Percentiles rank a stretch among this genome's conserved stretches.
phyloP scores from a whole-genome alignment of 2,329 filamentous ascomycete genomes.

The Magnaporthiopsis incrustans region DNA sequence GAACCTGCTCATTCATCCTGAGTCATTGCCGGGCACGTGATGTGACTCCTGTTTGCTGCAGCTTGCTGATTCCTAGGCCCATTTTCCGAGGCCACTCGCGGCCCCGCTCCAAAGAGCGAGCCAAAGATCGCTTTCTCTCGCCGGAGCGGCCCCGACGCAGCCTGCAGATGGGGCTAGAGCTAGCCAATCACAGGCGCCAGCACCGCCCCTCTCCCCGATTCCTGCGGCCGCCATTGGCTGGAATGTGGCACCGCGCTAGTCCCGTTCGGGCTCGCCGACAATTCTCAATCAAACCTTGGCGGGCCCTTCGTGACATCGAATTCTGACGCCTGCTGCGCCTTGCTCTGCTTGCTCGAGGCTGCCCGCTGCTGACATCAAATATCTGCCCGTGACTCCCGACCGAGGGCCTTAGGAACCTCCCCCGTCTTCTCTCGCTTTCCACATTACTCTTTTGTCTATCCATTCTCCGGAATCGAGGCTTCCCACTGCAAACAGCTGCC shows the following conservation, averaged over 20 bases:
- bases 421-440: conserved; percentile 15
- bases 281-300: conserved; percentile 2
- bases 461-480: too few relatives aligned
- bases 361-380: conserved; percentile 18
- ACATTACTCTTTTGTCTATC: background rate
- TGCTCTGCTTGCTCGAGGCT: background rate
- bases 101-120: too few relatives aligned
- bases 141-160: background rate
- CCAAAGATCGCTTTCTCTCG: background rate
- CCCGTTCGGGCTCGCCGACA: conserved; percentile 1
- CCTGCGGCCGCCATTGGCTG: background rate
- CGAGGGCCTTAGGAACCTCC: conserved; percentile 9
- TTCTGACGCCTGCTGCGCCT: conserved; percentile 1
- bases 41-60: background rate
- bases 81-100: too few relatives aligned
- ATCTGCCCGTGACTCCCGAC: conserved; percentile 25
- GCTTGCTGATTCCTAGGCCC: too few relatives aligned
- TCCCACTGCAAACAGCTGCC: too few relatives aligned
- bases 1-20: background rate
- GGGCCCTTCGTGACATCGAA: background rate
- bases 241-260: background rate
- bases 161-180: background rate
- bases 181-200: background rate
- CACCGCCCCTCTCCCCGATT: background rate
- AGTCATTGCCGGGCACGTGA: background rate